Base-by-base conservation (phyloP, 768 basidiomycete genomes). In the Auriscalpium orientale region DNA sequence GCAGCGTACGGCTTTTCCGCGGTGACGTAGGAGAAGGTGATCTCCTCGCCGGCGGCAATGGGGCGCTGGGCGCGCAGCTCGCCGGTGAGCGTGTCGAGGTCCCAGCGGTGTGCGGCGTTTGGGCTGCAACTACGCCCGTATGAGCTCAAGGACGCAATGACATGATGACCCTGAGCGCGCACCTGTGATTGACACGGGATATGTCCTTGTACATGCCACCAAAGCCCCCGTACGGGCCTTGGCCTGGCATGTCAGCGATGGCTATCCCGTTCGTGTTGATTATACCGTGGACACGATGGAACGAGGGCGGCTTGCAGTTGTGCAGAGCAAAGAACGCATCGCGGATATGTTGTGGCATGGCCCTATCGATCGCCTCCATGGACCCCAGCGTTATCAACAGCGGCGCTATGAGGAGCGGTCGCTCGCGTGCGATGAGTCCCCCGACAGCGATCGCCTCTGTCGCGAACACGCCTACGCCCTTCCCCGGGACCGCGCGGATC, bases 371-470 rank as follows among this genome's bases (percentile, higher is more conserved):
- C 22, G 46, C 21, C 51, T 53, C 38, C 47, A 50, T 36, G 47
- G 47, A 11, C 49, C 49, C 49, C 8, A 51, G 46, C 2, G 54
- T 50, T 49, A 58, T 55, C 6, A 51, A 49, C 28, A 46, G 53
- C 7, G 67, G 67, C 15, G 52, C 40, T 7, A 76, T 58, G 20
- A 75, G 58, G 43, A 75, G 61, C 1, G 74, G 73, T 3, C 74
- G 70, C 50, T 77, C 74, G n/a, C 59, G 62, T 13, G 73, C 58
- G 46, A 76, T 69, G 13, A 72, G 56, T 8, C 72, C 71, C 49
- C 69, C 71, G 3, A 50, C 38, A 20, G 61, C 58, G 50, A 75
- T 62, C 20, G 65, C 55, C 33, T 60, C 56, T 9, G 65, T 69
- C 16, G 72, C 69, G 58, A 73, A 65, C 34, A 72, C 59, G 7